A percentile compares a stretch with the other conserved stretches of the same genome.
These are phyloP conservation scores for Phaeosphaeriaceae sp. DNA, from an alignment of 2,329 filamentous ascomycete genomes.

Conservation along the genomic window DNA sequence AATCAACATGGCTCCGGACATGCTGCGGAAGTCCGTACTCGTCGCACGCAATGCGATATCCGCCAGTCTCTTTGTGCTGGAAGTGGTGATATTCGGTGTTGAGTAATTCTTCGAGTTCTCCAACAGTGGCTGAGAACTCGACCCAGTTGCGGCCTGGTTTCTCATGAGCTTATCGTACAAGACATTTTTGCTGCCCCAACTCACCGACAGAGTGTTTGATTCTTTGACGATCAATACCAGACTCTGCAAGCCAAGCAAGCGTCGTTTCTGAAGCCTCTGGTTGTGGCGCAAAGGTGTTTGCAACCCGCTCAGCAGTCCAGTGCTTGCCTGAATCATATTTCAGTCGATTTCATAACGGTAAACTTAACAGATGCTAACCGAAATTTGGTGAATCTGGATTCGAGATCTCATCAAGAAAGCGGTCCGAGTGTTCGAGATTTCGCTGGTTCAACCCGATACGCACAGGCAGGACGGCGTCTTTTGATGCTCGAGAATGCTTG, in stretches of 20 bases:
- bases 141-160: constrained; percentile 17
- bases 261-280: constrained; percentile 16
- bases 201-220: constrained; percentile 20
- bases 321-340: constrained; percentile 11
- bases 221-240: constrained; percentile 17
- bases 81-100: constrained; percentile 23
- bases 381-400: constrained; percentile 25
- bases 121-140: constrained; percentile 15
- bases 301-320: constrained; percentile 21
- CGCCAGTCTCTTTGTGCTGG: constrained; percentile 19
- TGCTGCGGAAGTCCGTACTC: constrained; percentile 20
- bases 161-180: neutral
- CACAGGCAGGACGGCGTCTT: constrained; percentile 16
- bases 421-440: constrained; percentile 22
- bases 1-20: constrained; percentile 24
- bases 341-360: neutral
- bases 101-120: constrained; percentile 18
- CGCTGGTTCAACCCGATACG: constrained; percentile 18
- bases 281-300: constrained; percentile 22
- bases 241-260: constrained; percentile 20
- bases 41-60: constrained; percentile 22
- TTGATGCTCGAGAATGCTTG: constrained; percentile 17
- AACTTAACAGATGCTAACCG: constrained; percentile 1
- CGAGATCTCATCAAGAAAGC: constrained; percentile 20
- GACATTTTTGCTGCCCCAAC: neutral